Percentiles rank a stretch among this genome's conserved stretches.
phyloP scores from a whole-genome alignment of 441 rosid species.

The Mallotus japonicus region DNA sequence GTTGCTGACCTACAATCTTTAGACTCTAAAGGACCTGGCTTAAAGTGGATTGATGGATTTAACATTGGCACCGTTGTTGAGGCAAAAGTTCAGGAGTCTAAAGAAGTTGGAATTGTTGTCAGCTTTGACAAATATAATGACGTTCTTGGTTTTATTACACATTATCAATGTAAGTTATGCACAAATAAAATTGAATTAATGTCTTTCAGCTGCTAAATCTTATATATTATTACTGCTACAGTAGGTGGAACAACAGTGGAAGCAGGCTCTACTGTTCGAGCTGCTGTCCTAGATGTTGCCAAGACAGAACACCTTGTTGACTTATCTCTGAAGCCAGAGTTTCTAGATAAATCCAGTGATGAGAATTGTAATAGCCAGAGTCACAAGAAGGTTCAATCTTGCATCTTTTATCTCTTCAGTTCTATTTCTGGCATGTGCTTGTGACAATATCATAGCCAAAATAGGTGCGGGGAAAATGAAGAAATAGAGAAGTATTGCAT shows the following conservation, averaged over 20 bases:
- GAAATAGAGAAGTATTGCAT: background rate
- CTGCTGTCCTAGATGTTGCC: conserved; percentile 81
- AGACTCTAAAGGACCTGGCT: conserved; percentile 38
- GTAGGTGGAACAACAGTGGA: conserved; percentile 59
- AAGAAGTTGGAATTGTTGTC: conserved; percentile 82
- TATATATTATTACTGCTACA: conserved; percentile 33
- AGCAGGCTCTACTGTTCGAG: conserved; percentile 64
- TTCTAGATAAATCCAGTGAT: conserved; percentile 41
- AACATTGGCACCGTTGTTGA: conserved; percentile 62
- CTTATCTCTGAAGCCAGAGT: conserved; percentile 78
- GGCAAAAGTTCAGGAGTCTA: conserved; percentile 70
- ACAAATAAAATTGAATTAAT: background rate
- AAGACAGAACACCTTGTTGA: conserved; percentile 83
- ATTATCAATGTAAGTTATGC: conserved; percentile 65
- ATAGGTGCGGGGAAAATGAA: background rate
- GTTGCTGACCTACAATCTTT: conserved; percentile 64
- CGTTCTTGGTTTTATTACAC: conserved; percentile 79
- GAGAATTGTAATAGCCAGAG: conserved; percentile 39
- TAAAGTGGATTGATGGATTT: conserved; percentile 74
- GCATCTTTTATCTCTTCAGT: conserved; percentile 10
- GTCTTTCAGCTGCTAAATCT: conserved; percentile 16
- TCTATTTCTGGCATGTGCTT: conserved; percentile 6
- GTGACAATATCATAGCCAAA: background rate
- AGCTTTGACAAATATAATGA: conserved; percentile 61
- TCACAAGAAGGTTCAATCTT: conserved; percentile 55